Base-by-base conservation (phyloP, 2,329 filamentous ascomycete species). In the Diaporthe vexans region DNA sequence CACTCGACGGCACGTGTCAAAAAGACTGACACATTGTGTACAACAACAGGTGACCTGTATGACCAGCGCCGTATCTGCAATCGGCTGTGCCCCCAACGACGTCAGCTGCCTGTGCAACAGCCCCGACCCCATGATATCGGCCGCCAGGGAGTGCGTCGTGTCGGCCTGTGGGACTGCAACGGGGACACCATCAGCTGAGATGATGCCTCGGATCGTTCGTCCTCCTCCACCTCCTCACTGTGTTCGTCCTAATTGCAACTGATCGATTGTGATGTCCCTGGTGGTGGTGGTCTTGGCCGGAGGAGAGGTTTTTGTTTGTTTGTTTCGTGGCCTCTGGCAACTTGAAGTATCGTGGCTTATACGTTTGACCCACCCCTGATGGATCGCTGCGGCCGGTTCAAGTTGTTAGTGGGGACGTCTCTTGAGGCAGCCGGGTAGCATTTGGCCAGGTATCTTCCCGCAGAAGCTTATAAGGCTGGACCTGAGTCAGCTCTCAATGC, bases 341-440 rank as follows among this genome's bases (percentile, higher is more conserved):
- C n/a, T n/a, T n/a, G n/a, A n/a, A 51, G 13, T 48, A 26, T 48
- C 11, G 43, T 13, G 21, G 43, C 26, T 67, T 24, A 26, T 17
- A 67, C 19, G 24, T 10, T 46, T 24, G 17, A 26, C 43, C 43
- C 40, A 51, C 43, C 11, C 24, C 29, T 26, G 43, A 24, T 37
- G 46, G 21, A 13, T 37, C 52, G 46, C 61, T 51, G 61, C 43
- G 61, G 61, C 13, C 61, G 29, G 33, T n/a, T n/a, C n/a, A n/a
- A n/a, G n/a, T 54, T 54, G n/a, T 40, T 24, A 54, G 63, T 68
- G 63, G 63, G 19, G 46, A 54, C 63, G 8, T 19, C 8, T 6
- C 33, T 21, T 68, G 63, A 68, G 63, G 63, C 63, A 68, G 48
- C 63, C 61, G 46, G 46, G 17, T 52, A 43, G 21, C 13, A n/a